These are phyloP conservation scores for Suhomyces terraborum DNA, from an alignment of 1,139 yeast species.

Conservation along the genomic window DNA sequence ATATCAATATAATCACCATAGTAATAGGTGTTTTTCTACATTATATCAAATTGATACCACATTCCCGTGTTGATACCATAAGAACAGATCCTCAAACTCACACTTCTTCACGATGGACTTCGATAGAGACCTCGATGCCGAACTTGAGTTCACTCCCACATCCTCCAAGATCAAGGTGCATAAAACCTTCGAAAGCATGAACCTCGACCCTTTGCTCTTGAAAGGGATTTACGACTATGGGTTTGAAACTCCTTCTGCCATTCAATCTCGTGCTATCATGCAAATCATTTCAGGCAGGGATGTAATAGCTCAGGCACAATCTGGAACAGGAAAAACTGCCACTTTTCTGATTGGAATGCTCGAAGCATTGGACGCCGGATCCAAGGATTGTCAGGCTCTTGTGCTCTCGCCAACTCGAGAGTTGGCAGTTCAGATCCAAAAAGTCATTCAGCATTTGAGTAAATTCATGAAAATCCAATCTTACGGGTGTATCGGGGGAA, in stretches of 20 bases:
- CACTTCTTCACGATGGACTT: conserved; percentile 40
- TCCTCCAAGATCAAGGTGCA: conserved; percentile 65
- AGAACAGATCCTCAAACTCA: too few relatives aligned
- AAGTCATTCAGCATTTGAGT: conserved; percentile 81
- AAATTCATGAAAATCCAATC: conserved; percentile 82
- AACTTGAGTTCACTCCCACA: conserved; percentile 53
- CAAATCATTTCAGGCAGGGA: conserved; percentile 91
- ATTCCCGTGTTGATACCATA: too few relatives aligned
- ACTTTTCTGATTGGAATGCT: conserved; percentile 92
- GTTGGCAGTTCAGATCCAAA: conserved; percentile 84
- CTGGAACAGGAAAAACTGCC: conserved; percentile 98
- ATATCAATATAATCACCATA: too few relatives aligned
- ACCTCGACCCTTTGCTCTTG: conserved; percentile 63
- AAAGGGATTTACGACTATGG: conserved; percentile 89
- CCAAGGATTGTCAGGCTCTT: conserved; percentile 75
- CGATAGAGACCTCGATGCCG: conserved; percentile 58
- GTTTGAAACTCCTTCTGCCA: conserved; percentile 91
- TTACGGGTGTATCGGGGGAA: conserved; percentile 94
- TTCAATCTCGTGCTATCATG: conserved; percentile 91
- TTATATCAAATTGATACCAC: too few relatives aligned
- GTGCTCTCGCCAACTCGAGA: conserved; percentile 96
- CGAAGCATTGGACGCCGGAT: conserved; percentile 70
- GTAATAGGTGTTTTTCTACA: too few relatives aligned
- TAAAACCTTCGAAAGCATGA: conserved; percentile 77
- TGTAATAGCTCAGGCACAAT: conserved; percentile 95